A percentile compares a stretch with the other conserved stretches of the same genome.
phyloP scores from a whole-genome alignment of 768 basidiomycete genomes.

The Phylloporus arenicola region DNA sequence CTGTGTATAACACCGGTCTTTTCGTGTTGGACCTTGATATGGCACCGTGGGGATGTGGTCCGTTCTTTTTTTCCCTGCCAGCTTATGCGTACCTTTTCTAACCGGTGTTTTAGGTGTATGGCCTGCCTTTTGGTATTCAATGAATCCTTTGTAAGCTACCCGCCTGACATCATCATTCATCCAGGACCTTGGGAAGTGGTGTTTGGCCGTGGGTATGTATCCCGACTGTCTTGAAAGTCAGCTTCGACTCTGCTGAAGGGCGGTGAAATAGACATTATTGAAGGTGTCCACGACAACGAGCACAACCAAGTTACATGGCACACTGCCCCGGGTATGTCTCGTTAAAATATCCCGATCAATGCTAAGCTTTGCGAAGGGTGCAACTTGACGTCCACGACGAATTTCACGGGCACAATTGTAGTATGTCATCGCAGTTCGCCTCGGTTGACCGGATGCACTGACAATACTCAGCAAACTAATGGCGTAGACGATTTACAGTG shows the following conservation, averaged over 20 bases:
- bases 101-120: slow-evolving; percentile 51
- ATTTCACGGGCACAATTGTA: slow-evolving; percentile 59
- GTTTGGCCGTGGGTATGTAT: slow-evolving; percentile 59
- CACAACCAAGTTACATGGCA: slow-evolving; percentile 86
- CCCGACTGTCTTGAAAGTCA: background rate
- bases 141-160: background rate
- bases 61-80: background rate
- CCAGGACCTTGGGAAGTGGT: slow-evolving; percentile 40
- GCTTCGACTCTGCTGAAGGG: slow-evolving; percentile 36
- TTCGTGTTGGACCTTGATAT: slow-evolving; percentile 79
- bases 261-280: slow-evolving; percentile 81
- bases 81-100: background rate
- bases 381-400: slow-evolving; percentile 45
- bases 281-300: slow-evolving; percentile 79
- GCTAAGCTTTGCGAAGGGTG: slow-evolving; percentile 42
- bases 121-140: slow-evolving; percentile 71
- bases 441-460: background rate
- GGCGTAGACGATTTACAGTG: slow-evolving; percentile 50
- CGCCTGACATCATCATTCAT: slow-evolving; percentile 4
- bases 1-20: slow-evolving; percentile 67
- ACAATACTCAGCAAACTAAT: slow-evolving; percentile 38
- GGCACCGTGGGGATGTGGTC: slow-evolving; percentile 88
- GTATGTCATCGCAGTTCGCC: slow-evolving; percentile 35
- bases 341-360: background rate
- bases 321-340: slow-evolving; percentile 49